Evolutionary conservation across 805 yeast species (phyloP).

Genomic region (Teunomyces stri): DNA sequence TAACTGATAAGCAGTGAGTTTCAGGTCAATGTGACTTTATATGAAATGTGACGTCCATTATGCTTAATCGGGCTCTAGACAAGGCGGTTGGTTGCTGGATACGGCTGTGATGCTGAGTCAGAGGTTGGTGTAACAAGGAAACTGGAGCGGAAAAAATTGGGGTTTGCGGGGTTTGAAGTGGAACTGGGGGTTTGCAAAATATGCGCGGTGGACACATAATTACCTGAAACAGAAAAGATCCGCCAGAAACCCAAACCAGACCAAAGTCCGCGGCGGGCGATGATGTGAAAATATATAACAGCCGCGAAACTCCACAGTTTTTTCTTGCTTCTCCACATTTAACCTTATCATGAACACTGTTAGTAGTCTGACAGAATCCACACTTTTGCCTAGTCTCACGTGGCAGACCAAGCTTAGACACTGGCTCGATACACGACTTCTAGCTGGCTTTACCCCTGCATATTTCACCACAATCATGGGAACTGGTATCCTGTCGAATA

Average conservation of each 20-base stretch:
- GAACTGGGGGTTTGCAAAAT: neutral
- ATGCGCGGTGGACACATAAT: neutral
- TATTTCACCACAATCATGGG: slow-evolving; percentile 85
- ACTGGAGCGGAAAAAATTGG: too few species aligned
- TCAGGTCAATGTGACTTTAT: too few species aligned
- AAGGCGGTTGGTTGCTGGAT: too few species aligned
- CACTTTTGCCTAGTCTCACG: neutral
- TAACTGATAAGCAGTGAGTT: too few species aligned
- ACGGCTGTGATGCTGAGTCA: too few species aligned
- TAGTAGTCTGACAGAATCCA: neutral
- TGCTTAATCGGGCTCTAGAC: too few species aligned
- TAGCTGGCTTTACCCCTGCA: slow-evolving; percentile 40
- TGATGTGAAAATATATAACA: neutral
- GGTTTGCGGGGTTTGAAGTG: neutral
- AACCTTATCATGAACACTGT: neutral
- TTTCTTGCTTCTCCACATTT: neutral
- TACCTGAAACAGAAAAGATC: neutral
- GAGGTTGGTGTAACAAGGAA: too few species aligned
- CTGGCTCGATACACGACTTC: slow-evolving; percentile 11
- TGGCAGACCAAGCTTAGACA: neutral
- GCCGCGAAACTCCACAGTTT: slow-evolving; percentile 3
- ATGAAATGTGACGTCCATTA: too few species aligned
- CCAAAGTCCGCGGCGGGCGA: slow-evolving; percentile 5
- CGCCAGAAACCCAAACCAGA: neutral
- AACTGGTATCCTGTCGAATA: slow-evolving; percentile 65